phyloP scores from a whole-genome alignment of 2,329 filamentous ascomycete species.

The Ophiosphaerella narmari region DNA sequence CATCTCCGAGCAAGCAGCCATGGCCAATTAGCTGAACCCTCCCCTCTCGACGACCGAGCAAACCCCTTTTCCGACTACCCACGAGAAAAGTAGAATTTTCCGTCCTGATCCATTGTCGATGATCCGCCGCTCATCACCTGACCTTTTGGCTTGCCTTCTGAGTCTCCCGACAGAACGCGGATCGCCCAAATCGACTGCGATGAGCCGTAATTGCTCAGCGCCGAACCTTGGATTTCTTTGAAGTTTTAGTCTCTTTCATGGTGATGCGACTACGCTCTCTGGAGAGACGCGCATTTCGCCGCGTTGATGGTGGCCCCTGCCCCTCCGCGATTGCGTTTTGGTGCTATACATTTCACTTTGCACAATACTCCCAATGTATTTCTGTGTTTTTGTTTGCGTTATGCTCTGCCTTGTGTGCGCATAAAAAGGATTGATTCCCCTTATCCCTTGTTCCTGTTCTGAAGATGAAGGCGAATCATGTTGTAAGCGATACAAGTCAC shows the following conservation, averaged over 20 bases:
- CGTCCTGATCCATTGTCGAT: constrained; percentile 28
- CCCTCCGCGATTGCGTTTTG: constrained; percentile 36
- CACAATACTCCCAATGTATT: constrained; percentile 29
- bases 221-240: constrained; percentile 42
- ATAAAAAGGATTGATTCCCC: constrained; percentile 39
- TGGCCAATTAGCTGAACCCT: constrained; percentile 50
- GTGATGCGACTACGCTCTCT: constrained; percentile 45
- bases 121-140: constrained; percentile 44
- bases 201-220: constrained; percentile 51
- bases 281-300: constrained; percentile 34
- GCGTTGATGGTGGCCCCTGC: constrained; percentile 46
- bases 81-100: constrained; percentile 17
- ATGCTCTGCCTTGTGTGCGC: constrained; percentile 45
- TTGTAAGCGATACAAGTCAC: constrained; percentile 5
- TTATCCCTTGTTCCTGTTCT: constrained; percentile 29
- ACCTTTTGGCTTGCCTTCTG: constrained; percentile 54
- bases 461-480: constrained; percentile 6
- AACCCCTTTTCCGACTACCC: constrained; percentile 41
- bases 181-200: constrained; percentile 37
- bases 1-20: constrained; percentile 53
- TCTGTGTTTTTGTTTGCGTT: constrained; percentile 41
- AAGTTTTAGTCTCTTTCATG: constrained; percentile 37
- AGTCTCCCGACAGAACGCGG: constrained; percentile 40
- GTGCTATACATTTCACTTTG: constrained; percentile 29
- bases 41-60: constrained; percentile 45